A percentile compares a stretch with the other conserved stretches of the same genome.
These are phyloP conservation scores for Capsella bursapastoris DNA, from an alignment of 345 rosid species.

Conservation along the genomic window DNA sequence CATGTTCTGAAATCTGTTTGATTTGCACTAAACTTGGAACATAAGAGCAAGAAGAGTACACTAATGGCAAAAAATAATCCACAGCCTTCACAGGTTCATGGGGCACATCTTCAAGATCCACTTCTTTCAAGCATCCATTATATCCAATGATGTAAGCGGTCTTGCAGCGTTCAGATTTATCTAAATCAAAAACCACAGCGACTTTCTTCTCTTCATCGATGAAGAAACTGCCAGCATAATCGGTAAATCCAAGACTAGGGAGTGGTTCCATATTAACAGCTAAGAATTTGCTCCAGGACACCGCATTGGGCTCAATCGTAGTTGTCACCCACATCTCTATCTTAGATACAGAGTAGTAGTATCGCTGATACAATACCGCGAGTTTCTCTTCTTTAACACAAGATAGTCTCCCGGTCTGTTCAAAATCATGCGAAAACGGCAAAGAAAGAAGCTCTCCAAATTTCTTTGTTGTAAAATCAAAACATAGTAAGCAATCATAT, in stretches of 20 bases:
- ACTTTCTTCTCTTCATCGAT: not conserved
- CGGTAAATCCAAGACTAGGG: not conserved
- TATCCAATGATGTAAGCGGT: not conserved
- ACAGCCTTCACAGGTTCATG: not conserved
- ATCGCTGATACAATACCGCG: not conserved
- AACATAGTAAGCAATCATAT: too few species aligned
- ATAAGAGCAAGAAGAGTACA: not conserved
- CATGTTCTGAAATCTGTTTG: not conserved
- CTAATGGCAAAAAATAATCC: not conserved
- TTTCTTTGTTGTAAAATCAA: too few species aligned
- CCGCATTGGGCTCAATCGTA: not conserved
- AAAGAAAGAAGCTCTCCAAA: too few species aligned
- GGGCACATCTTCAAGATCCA: not conserved
- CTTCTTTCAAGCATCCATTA: not conserved
- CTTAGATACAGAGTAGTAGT: not conserved
- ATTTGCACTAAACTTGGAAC: slow-evolving; percentile 4
- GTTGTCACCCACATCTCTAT: not conserved
- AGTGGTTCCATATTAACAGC: not conserved
- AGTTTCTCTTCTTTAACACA: not conserved
- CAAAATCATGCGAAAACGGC: too few species aligned
- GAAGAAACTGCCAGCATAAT: not conserved
- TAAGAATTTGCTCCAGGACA: not conserved
- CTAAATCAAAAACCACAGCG: not conserved
- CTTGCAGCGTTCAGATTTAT: not conserved
- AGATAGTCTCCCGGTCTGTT: not conserved